Evolutionary conservation across 202 grass and related monocot species (phyloP), one percentile per base, ranked within the genome.

Genomic region (Saccharum hybrid): DNA sequence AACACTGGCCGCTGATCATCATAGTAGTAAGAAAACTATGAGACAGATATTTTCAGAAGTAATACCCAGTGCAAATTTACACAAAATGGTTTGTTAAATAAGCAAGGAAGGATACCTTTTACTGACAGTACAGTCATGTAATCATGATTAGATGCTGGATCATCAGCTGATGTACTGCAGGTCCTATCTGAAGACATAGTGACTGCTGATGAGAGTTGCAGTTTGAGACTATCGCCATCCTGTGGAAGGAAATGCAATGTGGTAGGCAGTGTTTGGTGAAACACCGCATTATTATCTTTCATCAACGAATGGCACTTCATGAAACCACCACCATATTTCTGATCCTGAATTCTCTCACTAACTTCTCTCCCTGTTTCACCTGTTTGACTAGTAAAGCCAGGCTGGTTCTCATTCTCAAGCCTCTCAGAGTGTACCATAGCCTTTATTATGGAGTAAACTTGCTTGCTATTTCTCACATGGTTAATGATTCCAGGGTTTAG

Each of bases 401-500:
- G 64, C 42, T 87, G 88, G 43, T 13, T 80, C 56, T 83, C 81
- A 68, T 72, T 88, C 43, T 94, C 90, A 16, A 79, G 76, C 85
- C 86, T 91, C 86, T 97, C 92, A 6, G 90, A 91, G 31, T 18
- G 88, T 26, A 99, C 96, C 77, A 99, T 89, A 57, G 93, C 88
- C 86, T 96, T 87, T 89, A 99, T 99, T 80, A 99, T 99, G 69
- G 96, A 92, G 66, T 94, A 90, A 30, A 99, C 96, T 83, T 99
- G 96, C 68, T 99, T 99, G 82, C 93, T 99, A 73, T 99, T 99
- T 83, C 96, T 94, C 8, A 99, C 93, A 86, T 99, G 96, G 63
- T 99, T 99, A 79, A 99, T 99, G 46, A 99, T 99, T 84, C 96
- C 96, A 66, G 96, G 96, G 76, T 96, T 99, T 66, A 99, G 81